Conservation (phyloP, 306 rosid species). For the Senna tora region DNA sequence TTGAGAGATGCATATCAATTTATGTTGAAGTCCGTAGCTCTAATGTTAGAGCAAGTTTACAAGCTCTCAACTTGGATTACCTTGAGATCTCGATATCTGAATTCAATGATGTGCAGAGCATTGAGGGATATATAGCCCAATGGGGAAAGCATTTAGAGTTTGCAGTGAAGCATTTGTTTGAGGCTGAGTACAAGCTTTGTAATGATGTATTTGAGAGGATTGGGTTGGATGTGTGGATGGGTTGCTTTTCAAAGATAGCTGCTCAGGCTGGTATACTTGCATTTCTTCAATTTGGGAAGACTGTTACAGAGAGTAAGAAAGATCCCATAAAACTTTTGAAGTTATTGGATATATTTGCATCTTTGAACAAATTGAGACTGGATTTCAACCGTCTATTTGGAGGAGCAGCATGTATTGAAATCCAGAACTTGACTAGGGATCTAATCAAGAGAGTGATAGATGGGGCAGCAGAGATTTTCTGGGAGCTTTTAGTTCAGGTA, state of each 20-base stretch:
- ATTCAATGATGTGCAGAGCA: constrained; percentile 93
- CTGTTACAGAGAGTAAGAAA: constrained; percentile 92
- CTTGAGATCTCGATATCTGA: constrained; percentile 88
- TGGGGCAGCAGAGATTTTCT: constrained; percentile 92
- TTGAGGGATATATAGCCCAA: constrained; percentile 81
- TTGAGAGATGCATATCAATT: constrained; percentile 75
- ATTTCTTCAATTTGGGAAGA: constrained; percentile 95
- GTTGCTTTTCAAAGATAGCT: constrained; percentile 92
- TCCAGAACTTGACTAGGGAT: constrained; percentile 94
- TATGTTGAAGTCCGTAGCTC: constrained; percentile 89
- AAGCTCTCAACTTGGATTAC: constrained; percentile 89
- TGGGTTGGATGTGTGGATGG: constrained; percentile 89
- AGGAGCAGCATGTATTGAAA: constrained; percentile 82
- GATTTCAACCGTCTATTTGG: constrained; percentile 97
- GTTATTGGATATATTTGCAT: constrained; percentile 91
- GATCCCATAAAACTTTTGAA: constrained; percentile 92
- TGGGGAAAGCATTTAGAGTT: constrained; percentile 99
- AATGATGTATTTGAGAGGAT: constrained; percentile 94
- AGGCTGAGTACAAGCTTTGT: constrained; percentile 93
- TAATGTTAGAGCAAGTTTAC: constrained; percentile 92
- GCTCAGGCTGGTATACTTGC: constrained; percentile 97
- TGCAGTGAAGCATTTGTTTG: constrained; percentile 98
- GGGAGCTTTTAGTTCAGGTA: constrained; percentile 90
- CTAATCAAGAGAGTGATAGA: constrained; percentile 89
- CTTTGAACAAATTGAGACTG: constrained; percentile 85